A percentile compares a stretch with the other conserved stretches of the same genome.
These are phyloP conservation scores for Myxozyma geophila DNA, from an alignment of 805 yeast genomes.

Conservation along the genomic window DNA sequence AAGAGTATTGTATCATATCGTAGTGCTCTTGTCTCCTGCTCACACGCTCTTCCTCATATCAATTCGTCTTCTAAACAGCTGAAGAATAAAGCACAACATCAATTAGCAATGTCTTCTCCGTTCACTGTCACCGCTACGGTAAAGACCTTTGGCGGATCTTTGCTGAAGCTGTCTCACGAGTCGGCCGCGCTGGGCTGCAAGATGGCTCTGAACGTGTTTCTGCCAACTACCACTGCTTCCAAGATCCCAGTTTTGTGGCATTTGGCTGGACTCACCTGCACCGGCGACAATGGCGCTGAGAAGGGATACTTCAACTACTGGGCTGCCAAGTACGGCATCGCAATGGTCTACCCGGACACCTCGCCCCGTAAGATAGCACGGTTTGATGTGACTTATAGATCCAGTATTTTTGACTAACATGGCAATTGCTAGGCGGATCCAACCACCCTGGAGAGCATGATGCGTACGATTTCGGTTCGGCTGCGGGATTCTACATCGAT, in stretches of 20 bases:
- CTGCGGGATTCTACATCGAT: constrained; percentile 93
- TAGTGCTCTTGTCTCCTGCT: neutral
- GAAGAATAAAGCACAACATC: neutral
- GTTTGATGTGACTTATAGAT: neutral
- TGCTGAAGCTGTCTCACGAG: constrained; percentile 74
- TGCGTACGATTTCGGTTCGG: constrained; percentile 87
- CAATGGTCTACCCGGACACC: constrained; percentile 92
- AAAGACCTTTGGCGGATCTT: constrained; percentile 71
- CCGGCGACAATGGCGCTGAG: constrained; percentile 91
- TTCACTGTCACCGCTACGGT: constrained; percentile 60
- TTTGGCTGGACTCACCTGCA: constrained; percentile 88
- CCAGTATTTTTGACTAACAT: neutral
- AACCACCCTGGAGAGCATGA: constrained; percentile 78
- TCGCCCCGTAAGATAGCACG: constrained; percentile 66
- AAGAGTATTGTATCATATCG: neutral
- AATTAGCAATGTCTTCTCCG: constrained; percentile 36
- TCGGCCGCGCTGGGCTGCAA: constrained; percentile 66
- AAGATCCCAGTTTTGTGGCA: constrained; percentile 75
- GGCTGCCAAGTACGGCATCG: constrained; percentile 82
- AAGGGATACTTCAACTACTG: constrained; percentile 86
- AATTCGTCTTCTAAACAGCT: neutral
- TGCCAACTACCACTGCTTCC: constrained; percentile 55
- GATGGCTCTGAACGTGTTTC: constrained; percentile 83
- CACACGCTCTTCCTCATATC: neutral
- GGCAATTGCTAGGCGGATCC: constrained; percentile 53